These are phyloP conservation scores for Pyrus betulifolia DNA, from an alignment of 306 rosid genomes.

Conservation along the genomic window DNA sequence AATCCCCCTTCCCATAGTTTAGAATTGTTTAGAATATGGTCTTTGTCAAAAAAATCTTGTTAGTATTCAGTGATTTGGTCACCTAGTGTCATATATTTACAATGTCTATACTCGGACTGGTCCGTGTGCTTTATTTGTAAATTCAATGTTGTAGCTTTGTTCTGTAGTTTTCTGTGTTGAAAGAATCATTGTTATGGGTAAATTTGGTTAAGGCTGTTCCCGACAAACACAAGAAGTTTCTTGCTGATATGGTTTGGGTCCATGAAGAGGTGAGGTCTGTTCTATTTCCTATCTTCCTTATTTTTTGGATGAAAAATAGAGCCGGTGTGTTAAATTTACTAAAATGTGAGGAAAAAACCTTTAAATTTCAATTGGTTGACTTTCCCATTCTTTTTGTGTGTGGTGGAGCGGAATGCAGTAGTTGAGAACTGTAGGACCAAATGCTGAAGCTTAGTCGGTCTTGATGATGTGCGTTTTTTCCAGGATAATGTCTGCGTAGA, in stretches of 20 bases:
- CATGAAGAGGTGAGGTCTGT: constrained; percentile 71
- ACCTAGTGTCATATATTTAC: not conserved
- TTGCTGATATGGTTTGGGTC: constrained; percentile 79
- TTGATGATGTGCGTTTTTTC: constrained; percentile 14
- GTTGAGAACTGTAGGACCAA: constrained; percentile 9
- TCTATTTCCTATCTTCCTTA: constrained; percentile 7
- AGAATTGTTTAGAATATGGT: too few relatives aligned
- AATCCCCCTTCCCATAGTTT: too few relatives aligned
- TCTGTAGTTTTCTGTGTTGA: not conserved
- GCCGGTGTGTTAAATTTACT: too few relatives aligned
- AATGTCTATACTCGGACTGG: not conserved
- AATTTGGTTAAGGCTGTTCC: constrained; percentile 92
- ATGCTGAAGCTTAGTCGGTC: constrained; percentile 15
- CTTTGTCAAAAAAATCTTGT: too few relatives aligned
- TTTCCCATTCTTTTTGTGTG: not conserved
- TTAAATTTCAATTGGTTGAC: not conserved
- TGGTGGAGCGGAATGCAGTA: constrained; percentile 6
- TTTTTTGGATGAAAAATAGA: not conserved
- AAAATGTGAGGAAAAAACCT: not conserved
- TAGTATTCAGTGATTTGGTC: not conserved
- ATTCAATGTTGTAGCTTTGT: not conserved
- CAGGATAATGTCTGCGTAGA: constrained; percentile 69
- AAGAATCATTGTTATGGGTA: constrained; percentile 20
- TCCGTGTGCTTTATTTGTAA: not conserved
- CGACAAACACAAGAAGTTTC: constrained; percentile 84